These are phyloP conservation scores for Verruconis gallopava DNA, from an alignment of 2,329 filamentous ascomycete genomes.

Conservation along the genomic window DNA sequence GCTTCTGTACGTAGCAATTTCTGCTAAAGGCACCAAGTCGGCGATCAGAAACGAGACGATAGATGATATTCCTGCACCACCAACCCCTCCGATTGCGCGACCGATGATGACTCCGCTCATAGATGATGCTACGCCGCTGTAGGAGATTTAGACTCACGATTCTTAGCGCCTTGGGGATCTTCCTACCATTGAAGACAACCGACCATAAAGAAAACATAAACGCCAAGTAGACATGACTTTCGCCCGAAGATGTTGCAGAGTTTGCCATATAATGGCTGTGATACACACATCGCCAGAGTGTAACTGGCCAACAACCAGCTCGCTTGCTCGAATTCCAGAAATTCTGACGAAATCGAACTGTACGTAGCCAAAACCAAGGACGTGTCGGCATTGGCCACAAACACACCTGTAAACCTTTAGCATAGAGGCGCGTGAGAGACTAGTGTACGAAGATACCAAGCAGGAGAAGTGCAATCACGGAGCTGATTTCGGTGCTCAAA, in stretches of 20 bases:
- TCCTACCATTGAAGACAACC: too few relatives aligned
- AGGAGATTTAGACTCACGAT: too few relatives aligned
- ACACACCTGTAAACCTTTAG: constrained; percentile 41
- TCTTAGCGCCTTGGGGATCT: too few relatives aligned
- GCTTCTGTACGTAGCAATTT: constrained; percentile 35
- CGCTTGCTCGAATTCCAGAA: constrained; percentile 27
- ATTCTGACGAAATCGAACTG: constrained; percentile 35
- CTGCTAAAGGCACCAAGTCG: constrained; percentile 36
- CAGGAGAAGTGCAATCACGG: too few relatives aligned
- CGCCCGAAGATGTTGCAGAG: constrained; percentile 33
- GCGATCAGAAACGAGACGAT: constrained; percentile 12
- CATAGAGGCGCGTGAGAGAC: too few relatives aligned
- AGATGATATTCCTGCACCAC: constrained; percentile 30
- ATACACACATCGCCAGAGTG: constrained; percentile 28
- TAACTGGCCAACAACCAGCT: constrained; percentile 34
- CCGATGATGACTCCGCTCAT: constrained; percentile 29
- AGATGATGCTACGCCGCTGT: constrained; percentile 24
- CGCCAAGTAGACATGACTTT: constrained; percentile 25
- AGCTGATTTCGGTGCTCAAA: too few relatives aligned
- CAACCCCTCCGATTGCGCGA: constrained; percentile 29
- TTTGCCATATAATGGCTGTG: constrained; percentile 30
- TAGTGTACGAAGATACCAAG: too few relatives aligned
- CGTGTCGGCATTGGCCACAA: constrained; percentile 52
- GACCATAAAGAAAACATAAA: constrained; percentile 28
- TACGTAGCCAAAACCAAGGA: constrained; percentile 56